These are phyloP conservation scores for Pleurozium schreberi DNA, from an alignment of 225 moss, liverwort and hornwort genomes.

Conservation along the genomic window DNA sequence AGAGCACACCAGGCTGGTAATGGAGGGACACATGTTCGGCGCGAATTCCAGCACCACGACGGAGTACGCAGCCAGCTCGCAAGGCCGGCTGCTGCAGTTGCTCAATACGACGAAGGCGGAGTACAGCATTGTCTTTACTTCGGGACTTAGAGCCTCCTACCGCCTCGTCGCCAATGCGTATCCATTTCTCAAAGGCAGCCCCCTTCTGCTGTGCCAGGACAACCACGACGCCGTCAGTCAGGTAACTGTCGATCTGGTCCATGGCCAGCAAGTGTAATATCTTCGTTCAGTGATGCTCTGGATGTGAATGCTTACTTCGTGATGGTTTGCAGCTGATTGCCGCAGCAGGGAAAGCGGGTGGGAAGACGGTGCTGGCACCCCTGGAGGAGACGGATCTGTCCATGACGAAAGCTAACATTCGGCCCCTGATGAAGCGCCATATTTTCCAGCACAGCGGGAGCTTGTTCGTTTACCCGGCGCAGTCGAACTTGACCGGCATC, in stretches of 20 bases:
- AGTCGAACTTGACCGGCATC: slow-evolving; percentile 23
- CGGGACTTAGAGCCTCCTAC: slow-evolving; percentile 37
- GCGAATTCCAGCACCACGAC: not conserved
- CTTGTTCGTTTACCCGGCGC: slow-evolving; percentile 32
- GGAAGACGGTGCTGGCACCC: slow-evolving; percentile 43
- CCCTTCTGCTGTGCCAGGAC: slow-evolving; percentile 63
- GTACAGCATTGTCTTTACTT: slow-evolving; percentile 60
- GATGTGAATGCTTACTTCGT: not conserved
- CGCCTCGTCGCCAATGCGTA: slow-evolving; percentile 45
- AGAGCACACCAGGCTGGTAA: slow-evolving; percentile 48
- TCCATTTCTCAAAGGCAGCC: slow-evolving; percentile 47
- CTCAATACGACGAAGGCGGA: slow-evolving; percentile 38
- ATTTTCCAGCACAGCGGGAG: slow-evolving; percentile 9
- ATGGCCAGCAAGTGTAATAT: not conserved
- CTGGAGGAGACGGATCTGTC: slow-evolving; percentile 42
- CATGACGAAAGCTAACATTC: slow-evolving; percentile 18
- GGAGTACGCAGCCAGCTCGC: slow-evolving; percentile 40
- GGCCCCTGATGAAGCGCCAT: slow-evolving; percentile 24
- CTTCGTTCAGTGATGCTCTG: not conserved
- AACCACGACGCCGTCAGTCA: slow-evolving; percentile 53
- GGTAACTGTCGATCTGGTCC: not conserved
- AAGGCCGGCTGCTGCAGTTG: slow-evolving; percentile 38
- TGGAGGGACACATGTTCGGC: slow-evolving; percentile 48
- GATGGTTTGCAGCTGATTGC: slow-evolving; percentile 6
- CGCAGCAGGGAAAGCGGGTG: slow-evolving; percentile 33